Evolutionary conservation across 306 rosid species (phyloP).

Genomic region (Trichosanthes cucumerina): DNA sequence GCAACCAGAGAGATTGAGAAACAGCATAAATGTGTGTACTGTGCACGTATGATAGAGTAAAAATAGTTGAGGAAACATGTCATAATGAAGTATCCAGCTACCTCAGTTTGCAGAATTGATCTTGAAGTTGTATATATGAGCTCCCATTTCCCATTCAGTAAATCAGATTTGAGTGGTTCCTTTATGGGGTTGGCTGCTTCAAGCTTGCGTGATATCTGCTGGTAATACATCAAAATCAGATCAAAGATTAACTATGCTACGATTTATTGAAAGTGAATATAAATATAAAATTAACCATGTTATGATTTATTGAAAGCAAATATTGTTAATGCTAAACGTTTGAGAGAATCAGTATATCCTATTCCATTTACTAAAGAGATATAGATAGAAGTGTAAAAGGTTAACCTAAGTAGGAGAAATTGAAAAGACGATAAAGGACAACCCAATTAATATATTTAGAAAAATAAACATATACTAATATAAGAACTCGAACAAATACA

Average conservation of each 20-base stretch:
- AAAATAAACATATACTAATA: too few species aligned
- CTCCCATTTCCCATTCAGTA: slow-evolving; percentile 92
- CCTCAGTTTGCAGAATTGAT: slow-evolving; percentile 50
- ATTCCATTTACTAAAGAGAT: too few species aligned
- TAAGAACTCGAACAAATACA: too few species aligned
- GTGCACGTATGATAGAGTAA: background rate
- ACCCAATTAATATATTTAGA: too few species aligned
- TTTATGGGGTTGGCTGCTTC: slow-evolving; percentile 72
- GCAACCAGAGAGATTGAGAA: background rate
- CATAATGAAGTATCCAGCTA: background rate
- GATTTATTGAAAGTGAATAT: background rate
- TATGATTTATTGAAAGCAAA: background rate
- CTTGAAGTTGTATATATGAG: slow-evolving; percentile 80
- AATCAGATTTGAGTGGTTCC: slow-evolving; percentile 63
- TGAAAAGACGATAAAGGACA: too few species aligned
- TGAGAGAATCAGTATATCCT: too few species aligned
- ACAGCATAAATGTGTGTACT: background rate
- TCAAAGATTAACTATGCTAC: background rate
- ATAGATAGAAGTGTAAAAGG: too few species aligned
- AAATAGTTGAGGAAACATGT: background rate
- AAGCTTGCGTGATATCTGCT: slow-evolving; percentile 78
- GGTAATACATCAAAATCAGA: slow-evolving; percentile 16
- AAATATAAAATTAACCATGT: background rate
- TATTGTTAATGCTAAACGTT: too few species aligned
- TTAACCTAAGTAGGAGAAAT: too few species aligned